Evolutionary conservation across 1,284 basidiomycete genomes (phyloP).

Genomic region (Microbotryum violaceum): DNA sequence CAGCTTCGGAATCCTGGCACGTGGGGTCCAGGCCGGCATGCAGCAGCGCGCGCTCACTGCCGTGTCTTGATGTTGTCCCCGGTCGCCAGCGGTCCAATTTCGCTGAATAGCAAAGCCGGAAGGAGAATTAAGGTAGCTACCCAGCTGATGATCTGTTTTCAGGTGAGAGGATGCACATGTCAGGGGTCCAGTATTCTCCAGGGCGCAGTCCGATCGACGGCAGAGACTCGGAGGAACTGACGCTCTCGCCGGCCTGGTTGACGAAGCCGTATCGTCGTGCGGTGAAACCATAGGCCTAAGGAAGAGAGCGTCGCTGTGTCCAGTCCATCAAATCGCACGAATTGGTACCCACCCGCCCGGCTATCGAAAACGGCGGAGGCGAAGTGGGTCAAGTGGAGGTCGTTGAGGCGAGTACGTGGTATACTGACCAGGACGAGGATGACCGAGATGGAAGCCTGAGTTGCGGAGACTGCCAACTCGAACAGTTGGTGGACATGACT

Average conservation of each 20-base stretch:
- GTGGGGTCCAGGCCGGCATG: background rate
- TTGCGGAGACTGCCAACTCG: background rate
- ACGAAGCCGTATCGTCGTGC: constrained; percentile 31
- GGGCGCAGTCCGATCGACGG: background rate
- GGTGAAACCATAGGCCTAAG: constrained; percentile 33
- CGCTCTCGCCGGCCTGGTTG: constrained; percentile 35
- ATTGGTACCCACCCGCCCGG: too few species aligned
- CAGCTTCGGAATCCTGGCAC: background rate
- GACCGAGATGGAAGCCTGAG: constrained; percentile 37
- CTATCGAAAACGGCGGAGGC: too few species aligned
- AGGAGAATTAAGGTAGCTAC: constrained; percentile 39
- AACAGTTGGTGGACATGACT: background rate
- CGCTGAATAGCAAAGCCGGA: constrained; percentile 40
- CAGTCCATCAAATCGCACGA: too few species aligned
- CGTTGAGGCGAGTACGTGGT: too few species aligned
- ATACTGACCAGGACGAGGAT: constrained; percentile 36
- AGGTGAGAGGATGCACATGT: background rate
- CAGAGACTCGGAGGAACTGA: constrained; percentile 14
- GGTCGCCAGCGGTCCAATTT: constrained; percentile 40
- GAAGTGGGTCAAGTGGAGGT: too few species aligned
- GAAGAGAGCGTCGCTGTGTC: too few species aligned
- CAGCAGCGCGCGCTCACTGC: constrained; percentile 27
- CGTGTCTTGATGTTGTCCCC: constrained; percentile 37
- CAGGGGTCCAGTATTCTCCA: background rate
- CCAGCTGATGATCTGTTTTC: constrained; percentile 34